Evolutionary conservation across 163 green algal species (phyloP), one percentile per base, ranked within the genome.

Genomic region (Volvox carteri): DNA sequence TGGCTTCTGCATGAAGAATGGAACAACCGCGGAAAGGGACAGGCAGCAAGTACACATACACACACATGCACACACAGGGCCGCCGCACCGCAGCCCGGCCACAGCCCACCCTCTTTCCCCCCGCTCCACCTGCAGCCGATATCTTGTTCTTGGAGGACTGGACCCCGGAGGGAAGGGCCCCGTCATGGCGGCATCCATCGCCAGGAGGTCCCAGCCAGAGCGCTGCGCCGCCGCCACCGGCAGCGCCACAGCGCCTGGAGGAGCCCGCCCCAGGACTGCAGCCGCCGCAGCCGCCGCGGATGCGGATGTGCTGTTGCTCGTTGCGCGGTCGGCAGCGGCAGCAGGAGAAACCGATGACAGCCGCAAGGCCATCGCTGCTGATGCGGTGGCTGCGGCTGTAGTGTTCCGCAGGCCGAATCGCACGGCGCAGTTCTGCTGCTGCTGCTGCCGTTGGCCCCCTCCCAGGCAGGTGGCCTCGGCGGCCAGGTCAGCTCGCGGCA

Each of bases 401-500:
- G 56, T 0, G n/a, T 19, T 33, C 0, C 62, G 65, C 30, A 87
- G 46, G 7, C 65, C 65, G 44, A 79, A 87, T 18, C n/a, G 65
- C 2, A 33, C 33, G n/a, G 65, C 90, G 33, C 90, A 91, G 62
- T 14, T 72, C 19, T 74, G 50, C 14, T 4, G 81, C n/a, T n/a
- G n/a, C n/a, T n/a, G n/a, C n/a, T n/a, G n/a, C n/a, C n/a, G 76
- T n/a, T 80, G 41, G n/a, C 30, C 54, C 54, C 54, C 25, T 65
- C 52, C 67, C 4, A 85, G 62, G 79, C 84, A 91, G 28, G 12
- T 75, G 8, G 70, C 42, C 68, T 87, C 87, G 1, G 12, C 46
- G 8, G 25, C 35, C 0, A 84, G 33, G 52, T 86, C 86, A 18
- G 41, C 76, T 9, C 86, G 87, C 1, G 91, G 91, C 33, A 93